Base-by-base conservation (phyloP, 805 yeast species). In the Gaillardinia entomophila region DNA sequence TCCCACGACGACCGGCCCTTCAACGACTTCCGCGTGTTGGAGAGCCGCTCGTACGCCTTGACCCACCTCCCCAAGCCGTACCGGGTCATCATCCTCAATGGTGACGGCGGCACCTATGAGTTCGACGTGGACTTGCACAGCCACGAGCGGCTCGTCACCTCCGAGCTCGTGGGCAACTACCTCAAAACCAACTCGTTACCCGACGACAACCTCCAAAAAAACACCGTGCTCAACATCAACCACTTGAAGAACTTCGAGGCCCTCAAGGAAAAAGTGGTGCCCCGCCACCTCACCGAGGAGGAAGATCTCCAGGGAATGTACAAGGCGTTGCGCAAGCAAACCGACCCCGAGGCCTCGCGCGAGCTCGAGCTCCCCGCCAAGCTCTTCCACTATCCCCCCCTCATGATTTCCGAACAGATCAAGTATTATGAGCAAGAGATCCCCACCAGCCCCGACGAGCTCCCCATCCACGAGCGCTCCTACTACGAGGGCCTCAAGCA, bases 41-140 rank as follows among this genome's bases (percentile, higher is more conserved):
- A 43, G 40, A 47, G 50, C 27, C 38, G 38, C 27, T 44, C 53
- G 1, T 48, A 45, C 27, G 33, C 43, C 12, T 28, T 42, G 39
- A 39, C 55, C 6, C 27, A 37, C 28, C 27, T 42, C 33, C 42
- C 43, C 8, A 27, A 38, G 24, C 57, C 57, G 2, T 41, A 23
- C 31, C 32, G 35, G 28, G 43, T 48, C 24, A 31, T 48, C 1
- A 41, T 48, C 3, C 33, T 47, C 33, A 31, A 22, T 19, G 47
- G 43, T n/a, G 42, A 44, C 6, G 55, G 52, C 6, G 62, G 62
- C n/a, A 53, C 57, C 6, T 52, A 38, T 36, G 60, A 58, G 31
- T 58, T 59, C 32, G 42, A 42, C 16, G 54, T 49, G 2, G 46
- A 41, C 25, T 19, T 16, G 8, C 14, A 25, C 17, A 19, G 22